A percentile compares a stretch with the other conserved stretches of the same genome.
Conservation (phyloP, 106 monocot species). For the Dioscorea dumetorum region DNA sequence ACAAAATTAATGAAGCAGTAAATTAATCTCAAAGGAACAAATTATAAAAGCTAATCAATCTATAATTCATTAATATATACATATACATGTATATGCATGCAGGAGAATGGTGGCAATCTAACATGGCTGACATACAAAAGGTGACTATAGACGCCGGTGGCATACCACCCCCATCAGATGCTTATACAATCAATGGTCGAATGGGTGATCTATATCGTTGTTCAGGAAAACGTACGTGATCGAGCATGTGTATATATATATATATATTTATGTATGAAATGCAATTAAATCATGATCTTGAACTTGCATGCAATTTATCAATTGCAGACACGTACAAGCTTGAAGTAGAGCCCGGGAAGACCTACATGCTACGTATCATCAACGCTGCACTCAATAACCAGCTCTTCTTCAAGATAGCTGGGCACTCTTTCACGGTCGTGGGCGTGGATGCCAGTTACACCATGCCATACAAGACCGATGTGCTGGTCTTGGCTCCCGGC, state of each 20-base stretch:
- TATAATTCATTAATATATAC: too few species aligned
- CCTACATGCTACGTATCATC: constrained; percentile 76
- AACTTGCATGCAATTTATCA: too few species aligned
- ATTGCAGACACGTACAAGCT: constrained; percentile 45
- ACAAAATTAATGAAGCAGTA: too few species aligned
- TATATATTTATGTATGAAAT: too few species aligned
- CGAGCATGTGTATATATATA: too few species aligned
- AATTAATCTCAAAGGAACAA: too few species aligned
- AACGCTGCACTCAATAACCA: constrained; percentile 75
- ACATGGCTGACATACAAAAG: constrained; percentile 38
- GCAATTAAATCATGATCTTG: neutral
- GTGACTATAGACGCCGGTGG: constrained; percentile 23
- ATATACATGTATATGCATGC: too few species aligned
- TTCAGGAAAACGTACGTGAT: constrained; percentile 23
- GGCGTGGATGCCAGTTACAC: constrained; percentile 81
- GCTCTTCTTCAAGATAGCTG: constrained; percentile 77
- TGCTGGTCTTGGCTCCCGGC: constrained; percentile 61
- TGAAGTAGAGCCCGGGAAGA: constrained; percentile 34
- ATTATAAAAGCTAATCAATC: too few species aligned
- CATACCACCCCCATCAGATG: constrained; percentile 38
- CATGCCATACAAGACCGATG: constrained; percentile 53
- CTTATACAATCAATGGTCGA: constrained; percentile 73
- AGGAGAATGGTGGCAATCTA: constrained; percentile 59
- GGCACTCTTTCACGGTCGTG: constrained; percentile 62
- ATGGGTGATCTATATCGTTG: constrained; percentile 64